Base-by-base conservation (phyloP, 768 basidiomycete species). In the Phanerodontia chrysosporium region DNA sequence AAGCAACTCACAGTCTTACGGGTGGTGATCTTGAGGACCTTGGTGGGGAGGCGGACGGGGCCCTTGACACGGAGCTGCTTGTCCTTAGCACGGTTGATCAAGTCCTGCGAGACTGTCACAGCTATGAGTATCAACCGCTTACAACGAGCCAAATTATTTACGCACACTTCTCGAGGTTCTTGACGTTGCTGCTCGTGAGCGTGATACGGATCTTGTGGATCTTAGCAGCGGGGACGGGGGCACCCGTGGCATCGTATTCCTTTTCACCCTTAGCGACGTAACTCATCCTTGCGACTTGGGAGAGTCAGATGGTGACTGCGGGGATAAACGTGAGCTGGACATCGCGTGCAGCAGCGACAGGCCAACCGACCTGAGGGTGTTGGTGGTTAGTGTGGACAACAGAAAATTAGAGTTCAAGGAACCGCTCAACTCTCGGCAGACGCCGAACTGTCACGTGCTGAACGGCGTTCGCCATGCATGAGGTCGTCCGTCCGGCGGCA, bases 181-280 rank as follows among this genome's bases (percentile, higher is more conserved):
- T 88, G 78, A 98, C 92, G 75, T 98, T 98, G 80, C 91, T 89
- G 79, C 91, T 93, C 65, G 97, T 98, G 75, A 99, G 82, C 65
- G 97, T 98, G 81, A 99, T 99, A 64, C 97, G 82, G 76, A 98
- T 98, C 85, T 98, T 98, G 86, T 98, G 96, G 74, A 93, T 85
- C 78, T 98, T 95, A 73, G 92, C 89, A 65, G 84, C 79, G 70
- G 90, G 88, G 62, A 94, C 85, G 55, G 83, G 83, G 64, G 89
- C 89, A 69, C 92, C 92, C 49, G 90, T 88, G 61, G 92, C 94
- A 67, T 98, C 97, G 82, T 94, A 95, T 75, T 97, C 95, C 76
- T 98, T 95, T 76, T 95, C 93, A 75, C 89, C 90, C 86, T 94
- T 94, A 82, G 92, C 91, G 92, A 93, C 93, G 90, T 95, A 93